Percentiles rank a stretch among this genome's conserved stretches.
phyloP scores from a whole-genome alignment of 192 early-diverging fungal genomes.

The Podila epigama region DNA sequence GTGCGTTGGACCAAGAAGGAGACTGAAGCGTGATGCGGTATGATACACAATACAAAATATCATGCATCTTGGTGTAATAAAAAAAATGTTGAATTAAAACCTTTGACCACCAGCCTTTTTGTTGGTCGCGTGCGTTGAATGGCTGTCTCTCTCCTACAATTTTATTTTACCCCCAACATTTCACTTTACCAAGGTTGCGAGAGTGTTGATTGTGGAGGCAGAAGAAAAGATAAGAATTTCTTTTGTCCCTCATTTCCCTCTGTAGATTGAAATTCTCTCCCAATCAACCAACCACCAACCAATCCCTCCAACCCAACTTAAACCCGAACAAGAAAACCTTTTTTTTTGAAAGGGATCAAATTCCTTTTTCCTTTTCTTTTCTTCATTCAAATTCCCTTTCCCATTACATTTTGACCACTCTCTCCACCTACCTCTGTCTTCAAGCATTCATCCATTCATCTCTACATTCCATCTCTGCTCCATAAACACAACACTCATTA shows the following conservation, averaged over 20 bases:
- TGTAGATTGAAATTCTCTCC: neutral
- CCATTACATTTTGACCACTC: neutral
- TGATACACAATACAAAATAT: neutral
- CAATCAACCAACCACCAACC: too few species aligned
- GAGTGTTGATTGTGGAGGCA: neutral
- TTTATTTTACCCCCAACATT: neutral
- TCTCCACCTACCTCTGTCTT: too few species aligned
- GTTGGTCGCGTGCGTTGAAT: too few species aligned
- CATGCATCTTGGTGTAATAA: neutral
- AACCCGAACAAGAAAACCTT: too few species aligned
- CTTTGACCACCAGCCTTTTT: too few species aligned
- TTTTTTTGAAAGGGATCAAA: too few species aligned
- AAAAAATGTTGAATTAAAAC: too few species aligned
- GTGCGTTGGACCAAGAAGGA: neutral
- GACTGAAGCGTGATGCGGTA: neutral
- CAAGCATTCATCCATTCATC: neutral
- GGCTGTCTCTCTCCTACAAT: too few species aligned
- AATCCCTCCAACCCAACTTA: too few species aligned
- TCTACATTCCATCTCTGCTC: neutral
- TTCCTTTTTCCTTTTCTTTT: neutral
- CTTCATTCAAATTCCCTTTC: neutral
- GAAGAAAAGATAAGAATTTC: neutral
- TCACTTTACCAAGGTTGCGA: neutral
- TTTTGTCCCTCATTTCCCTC: too few species aligned
- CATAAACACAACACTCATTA: neutral